These are phyloP conservation scores for Rosa multiflora DNA, from an alignment of 306 rosid species.

Conservation along the genomic window DNA sequence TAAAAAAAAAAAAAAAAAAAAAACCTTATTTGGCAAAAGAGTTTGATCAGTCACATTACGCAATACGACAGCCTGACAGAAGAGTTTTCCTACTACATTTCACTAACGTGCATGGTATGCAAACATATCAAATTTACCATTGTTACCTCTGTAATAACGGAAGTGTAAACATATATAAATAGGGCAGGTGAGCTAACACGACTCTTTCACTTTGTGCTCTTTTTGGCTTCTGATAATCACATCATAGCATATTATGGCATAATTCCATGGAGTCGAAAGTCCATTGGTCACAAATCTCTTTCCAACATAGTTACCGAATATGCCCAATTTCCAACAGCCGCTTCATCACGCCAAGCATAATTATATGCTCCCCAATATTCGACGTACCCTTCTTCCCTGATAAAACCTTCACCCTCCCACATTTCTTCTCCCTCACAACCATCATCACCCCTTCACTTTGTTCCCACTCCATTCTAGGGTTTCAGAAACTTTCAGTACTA, in stretches of 20 bases:
- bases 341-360: conserved; percentile 31
- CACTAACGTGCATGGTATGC: neutral
- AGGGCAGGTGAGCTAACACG: neutral
- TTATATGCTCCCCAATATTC: conserved; percentile 75
- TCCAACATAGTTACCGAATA: conserved; percentile 44
- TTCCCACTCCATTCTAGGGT: neutral
- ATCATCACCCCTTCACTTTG: neutral
- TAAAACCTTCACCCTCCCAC: conserved; percentile 28
- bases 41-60: too few relatives aligned
- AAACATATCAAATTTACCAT: too few relatives aligned
- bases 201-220: neutral
- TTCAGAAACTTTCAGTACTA: neutral
- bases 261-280: conserved; percentile 2
- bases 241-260: neutral
- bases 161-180: neutral
- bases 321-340: conserved; percentile 25
- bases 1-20: too few relatives aligned
- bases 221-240: neutral
- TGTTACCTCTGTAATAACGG: too few relatives aligned
- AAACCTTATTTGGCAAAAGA: too few relatives aligned
- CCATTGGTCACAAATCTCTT: conserved; percentile 12
- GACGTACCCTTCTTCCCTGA: conserved; percentile 16
- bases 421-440: conserved; percentile 7
- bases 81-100: neutral
- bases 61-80: neutral